A percentile compares a stretch with the other conserved stretches of the same genome.
Evolutionary conservation across 306 rosid genomes (phyloP).

Genomic region (Begonia masoniana): DNA sequence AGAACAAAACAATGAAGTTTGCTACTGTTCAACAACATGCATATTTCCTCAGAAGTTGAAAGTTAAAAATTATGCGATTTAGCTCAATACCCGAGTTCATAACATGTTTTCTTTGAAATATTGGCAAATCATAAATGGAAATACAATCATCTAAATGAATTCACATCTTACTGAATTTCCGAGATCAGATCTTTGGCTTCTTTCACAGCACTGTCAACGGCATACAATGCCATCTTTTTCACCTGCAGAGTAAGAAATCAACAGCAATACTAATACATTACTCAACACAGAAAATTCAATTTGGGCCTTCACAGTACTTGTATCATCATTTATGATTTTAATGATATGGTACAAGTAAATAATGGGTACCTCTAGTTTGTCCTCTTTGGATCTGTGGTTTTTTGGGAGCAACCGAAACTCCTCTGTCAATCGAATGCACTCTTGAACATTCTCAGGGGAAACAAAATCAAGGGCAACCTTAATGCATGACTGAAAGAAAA

Average conservation of each 20-base stretch:
- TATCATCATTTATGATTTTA: neutral
- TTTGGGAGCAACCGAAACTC: constrained; percentile 44
- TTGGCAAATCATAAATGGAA: too few relatives aligned
- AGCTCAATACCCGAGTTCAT: too few relatives aligned
- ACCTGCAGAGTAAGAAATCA: neutral
- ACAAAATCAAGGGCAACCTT: constrained; percentile 34
- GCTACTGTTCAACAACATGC: too few relatives aligned
- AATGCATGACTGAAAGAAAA: constrained; percentile 24
- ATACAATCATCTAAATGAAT: too few relatives aligned
- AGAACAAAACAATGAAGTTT: too few relatives aligned
- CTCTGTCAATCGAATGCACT: constrained; percentile 22
- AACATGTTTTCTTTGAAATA: too few relatives aligned
- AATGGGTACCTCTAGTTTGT: constrained; percentile 45
- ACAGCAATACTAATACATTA: neutral
- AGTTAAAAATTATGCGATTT: too few relatives aligned
- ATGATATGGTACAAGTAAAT: neutral
- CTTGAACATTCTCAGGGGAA: constrained; percentile 32
- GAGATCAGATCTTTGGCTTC: neutral
- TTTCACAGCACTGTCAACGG: neutral
- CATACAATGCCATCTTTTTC: neutral
- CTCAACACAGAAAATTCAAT: neutral
- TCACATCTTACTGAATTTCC: neutral
- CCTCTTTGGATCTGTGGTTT: constrained; percentile 54
- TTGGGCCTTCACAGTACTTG: neutral
- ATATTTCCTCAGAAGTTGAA: too few relatives aligned